Conservation (phyloP, 2,329 filamentous ascomycete genomes). For the Calonectria henricotiae region DNA sequence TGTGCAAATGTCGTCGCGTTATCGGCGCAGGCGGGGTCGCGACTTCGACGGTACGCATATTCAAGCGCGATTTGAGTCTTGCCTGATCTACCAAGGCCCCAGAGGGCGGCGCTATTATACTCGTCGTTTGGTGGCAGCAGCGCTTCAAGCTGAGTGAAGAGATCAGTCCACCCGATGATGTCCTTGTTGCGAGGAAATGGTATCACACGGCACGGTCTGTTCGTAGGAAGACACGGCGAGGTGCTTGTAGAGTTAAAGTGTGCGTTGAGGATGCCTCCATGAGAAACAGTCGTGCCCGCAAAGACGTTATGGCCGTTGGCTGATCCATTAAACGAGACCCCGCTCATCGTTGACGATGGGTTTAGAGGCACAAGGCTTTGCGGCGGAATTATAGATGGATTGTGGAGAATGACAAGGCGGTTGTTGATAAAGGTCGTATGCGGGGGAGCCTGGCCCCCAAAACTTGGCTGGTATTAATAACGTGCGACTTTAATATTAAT, state of each 20-base stretch:
- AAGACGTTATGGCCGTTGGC: background rate
- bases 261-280: conserved; percentile 2
- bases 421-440: background rate
- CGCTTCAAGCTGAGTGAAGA: background rate
- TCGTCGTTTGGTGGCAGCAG: background rate
- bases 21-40: conserved; percentile 44
- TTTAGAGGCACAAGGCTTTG: no score
- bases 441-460: background rate
- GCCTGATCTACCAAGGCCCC: conserved; percentile 25
- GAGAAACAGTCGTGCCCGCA: background rate
- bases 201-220: background rate
- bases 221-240: background rate
- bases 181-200: conserved; percentile 25
- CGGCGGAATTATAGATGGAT: background rate
- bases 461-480: background rate
- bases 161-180: background rate
- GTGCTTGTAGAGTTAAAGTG: background rate
- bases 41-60: background rate
- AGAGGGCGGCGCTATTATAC: conserved; percentile 15
- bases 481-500: no score
- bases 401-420: background rate
- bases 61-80: conserved; percentile 25
- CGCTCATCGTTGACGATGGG: background rate
- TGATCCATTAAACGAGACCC: background rate
- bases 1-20: conserved; percentile 52